Percentiles rank a stretch among this genome's conserved stretches.
phyloP scores from a whole-genome alignment of 1,284 basidiomycete species.

The Sanghuangporus weigelae region DNA sequence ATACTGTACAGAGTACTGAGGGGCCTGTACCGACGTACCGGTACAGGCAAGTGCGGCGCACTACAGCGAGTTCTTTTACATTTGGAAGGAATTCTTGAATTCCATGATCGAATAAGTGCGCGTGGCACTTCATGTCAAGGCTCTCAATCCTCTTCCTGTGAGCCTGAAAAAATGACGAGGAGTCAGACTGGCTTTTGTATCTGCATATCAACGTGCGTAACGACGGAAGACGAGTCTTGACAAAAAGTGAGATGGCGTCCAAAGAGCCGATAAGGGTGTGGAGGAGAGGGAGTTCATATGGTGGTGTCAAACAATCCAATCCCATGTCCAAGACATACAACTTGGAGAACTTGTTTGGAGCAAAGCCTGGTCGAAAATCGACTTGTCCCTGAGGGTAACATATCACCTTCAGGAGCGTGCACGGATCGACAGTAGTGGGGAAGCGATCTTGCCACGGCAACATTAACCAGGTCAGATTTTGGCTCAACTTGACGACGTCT shows the following conservation, averaged over 20 bases:
- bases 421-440: neutral
- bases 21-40: no score
- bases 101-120: neutral
- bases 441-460: neutral
- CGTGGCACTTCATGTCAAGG: neutral
- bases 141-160: neutral
- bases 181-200: no score
- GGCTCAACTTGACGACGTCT: neutral
- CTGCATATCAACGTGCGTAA: neutral
- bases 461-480: neutral
- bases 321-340: neutral
- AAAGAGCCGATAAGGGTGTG: conserved; percentile 4
- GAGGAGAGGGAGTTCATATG: conserved; percentile 1
- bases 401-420: neutral
- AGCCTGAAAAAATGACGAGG: neutral
- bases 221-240: neutral
- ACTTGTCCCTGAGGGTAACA: neutral
- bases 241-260: neutral
- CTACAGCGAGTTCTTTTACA: neutral
- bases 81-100: neutral
- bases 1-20: no score
- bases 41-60: no score
- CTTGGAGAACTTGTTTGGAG: neutral
- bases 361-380: neutral
- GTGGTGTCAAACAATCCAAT: neutral